phyloP scores from a whole-genome alignment of 495 filamentous ascomycete species.

The Neurospora discreta region DNA sequence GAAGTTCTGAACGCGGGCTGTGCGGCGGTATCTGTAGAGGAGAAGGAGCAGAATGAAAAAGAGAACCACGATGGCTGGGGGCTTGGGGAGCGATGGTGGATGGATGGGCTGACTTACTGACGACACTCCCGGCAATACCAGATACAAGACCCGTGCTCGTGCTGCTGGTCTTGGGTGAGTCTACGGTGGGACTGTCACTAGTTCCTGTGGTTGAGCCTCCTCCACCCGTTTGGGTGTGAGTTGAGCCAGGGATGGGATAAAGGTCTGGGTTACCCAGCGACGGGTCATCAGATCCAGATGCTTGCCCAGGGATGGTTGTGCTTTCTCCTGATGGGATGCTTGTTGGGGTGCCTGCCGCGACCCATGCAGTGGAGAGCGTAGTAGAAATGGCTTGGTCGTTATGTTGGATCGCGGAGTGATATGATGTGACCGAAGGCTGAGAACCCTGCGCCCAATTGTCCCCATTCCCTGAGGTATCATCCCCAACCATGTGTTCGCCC shows the following conservation, averaged over 20 bases:
- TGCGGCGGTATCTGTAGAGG: conserved; percentile 17
- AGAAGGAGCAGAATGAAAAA: conserved; percentile 17
- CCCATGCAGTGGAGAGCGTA: not conserved
- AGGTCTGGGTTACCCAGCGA: not conserved
- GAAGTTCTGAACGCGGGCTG: conserved; percentile 12
- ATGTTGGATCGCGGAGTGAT: not conserved
- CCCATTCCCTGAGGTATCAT: not conserved
- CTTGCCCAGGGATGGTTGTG: not conserved
- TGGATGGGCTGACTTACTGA: conserved; percentile 8
- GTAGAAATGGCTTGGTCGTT: not conserved
- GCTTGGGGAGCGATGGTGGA: not conserved
- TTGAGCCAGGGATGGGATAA: not conserved
- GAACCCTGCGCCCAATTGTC: not conserved
- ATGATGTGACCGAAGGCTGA: not conserved
- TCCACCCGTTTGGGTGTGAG: not conserved
- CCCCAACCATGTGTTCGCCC: not conserved
- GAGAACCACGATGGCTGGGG: conserved; percentile 13
- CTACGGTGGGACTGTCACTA: not conserved
- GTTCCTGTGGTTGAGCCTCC: not conserved
- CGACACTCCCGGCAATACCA: conserved; percentile 13
- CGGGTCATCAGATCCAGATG: not conserved
- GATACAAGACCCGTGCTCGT: conserved; percentile 5
- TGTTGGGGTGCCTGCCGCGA: not conserved
- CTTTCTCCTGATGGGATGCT: not conserved
- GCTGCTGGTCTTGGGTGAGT: not conserved